Base-by-base conservation (phyloP, 495 filamentous ascomycete genomes). In the Aspergillus funiculosus region DNA sequence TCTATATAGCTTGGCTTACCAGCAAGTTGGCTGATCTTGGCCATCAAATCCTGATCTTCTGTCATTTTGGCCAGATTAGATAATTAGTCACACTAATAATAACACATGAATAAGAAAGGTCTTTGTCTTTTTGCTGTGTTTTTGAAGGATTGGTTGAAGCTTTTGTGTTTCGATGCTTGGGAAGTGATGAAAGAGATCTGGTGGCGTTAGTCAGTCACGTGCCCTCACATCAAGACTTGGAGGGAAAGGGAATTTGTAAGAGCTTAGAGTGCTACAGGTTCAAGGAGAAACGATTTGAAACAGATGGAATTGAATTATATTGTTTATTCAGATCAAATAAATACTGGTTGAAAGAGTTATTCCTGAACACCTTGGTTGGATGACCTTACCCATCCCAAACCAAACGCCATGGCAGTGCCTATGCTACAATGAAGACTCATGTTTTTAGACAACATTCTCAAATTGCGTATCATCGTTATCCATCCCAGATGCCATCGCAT, bases 381-480 rank as follows among this genome's bases (percentile, higher is more conserved):
- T 39, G 11, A 43, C 27, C 38, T 29, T 37, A 53, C n/a, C n/a
- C n/a, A 43, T 11, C 42, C 46, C 27, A 46, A 39, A 41, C 41
- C 2, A 48, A 54, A 61, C 57, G 53, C 57, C 59, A 39, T 31
- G 34, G 32, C 43, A 45, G 31, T 59, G 56, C 46, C 34, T 56
- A 63, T 63, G 60, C 60, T 59, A 61, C 55, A 59, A 43, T 39
- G 24, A 20, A 46, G 14, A 30, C 10, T 6, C 34, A 34, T 21
- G 24, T 39, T 19, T 37, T 56, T 54, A 60, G 27, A 77, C 46
- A 19, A 87, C 78, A 61, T 89, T 85, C 58, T 89, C 85, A 73
- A 90, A 88, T 58, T 87, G 79, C 18, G 80, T 61, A 41, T 85
- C 77, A 21, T 86, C 85, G n/a, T 84, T 78, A 49, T 83, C 83